Percentiles rank a stretch among this genome's conserved stretches.
phyloP scores from a whole-genome alignment of 2,329 filamentous ascomycete genomes.

The Fusarium guadeloupense region DNA sequence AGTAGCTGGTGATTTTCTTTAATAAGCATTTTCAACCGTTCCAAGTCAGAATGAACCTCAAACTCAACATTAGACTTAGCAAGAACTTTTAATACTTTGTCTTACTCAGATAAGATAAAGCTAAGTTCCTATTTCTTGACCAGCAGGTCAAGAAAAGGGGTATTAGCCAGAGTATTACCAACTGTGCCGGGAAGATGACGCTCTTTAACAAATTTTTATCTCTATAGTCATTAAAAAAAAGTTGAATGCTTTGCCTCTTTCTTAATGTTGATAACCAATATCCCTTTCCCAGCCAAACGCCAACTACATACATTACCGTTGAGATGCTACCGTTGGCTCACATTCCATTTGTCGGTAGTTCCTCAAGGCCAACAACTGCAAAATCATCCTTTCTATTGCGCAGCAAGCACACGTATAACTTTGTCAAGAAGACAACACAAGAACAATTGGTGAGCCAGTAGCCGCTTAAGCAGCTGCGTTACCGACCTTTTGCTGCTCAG shows the following conservation, averaged over 20 bases:
- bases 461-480: conserved; percentile 25
- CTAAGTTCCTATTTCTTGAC: too few species aligned
- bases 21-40: background rate
- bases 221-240: background rate
- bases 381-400: conserved; percentile 36
- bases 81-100: too few species aligned
- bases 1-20: background rate
- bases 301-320: conserved; percentile 31
- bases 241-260: conserved; percentile 2
- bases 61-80: background rate
- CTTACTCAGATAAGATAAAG: background rate
- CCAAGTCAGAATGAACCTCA: background rate
- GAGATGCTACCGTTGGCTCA: conserved; percentile 1
- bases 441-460: background rate
- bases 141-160: background rate
- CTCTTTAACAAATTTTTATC: background rate
- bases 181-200: background rate
- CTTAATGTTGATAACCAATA: conserved; percentile 15
- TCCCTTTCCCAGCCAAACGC: conserved; percentile 37
- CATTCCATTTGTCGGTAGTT: conserved; percentile 4
- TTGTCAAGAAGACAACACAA: background rate
- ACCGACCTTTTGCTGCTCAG: conserved; percentile 3
- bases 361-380: conserved; percentile 6
- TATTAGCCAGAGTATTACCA: background rate
- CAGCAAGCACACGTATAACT: conserved; percentile 6